These are phyloP conservation scores for Beauveria sp. DNA, from an alignment of 2,329 filamentous ascomycete genomes.

Conservation along the genomic window DNA sequence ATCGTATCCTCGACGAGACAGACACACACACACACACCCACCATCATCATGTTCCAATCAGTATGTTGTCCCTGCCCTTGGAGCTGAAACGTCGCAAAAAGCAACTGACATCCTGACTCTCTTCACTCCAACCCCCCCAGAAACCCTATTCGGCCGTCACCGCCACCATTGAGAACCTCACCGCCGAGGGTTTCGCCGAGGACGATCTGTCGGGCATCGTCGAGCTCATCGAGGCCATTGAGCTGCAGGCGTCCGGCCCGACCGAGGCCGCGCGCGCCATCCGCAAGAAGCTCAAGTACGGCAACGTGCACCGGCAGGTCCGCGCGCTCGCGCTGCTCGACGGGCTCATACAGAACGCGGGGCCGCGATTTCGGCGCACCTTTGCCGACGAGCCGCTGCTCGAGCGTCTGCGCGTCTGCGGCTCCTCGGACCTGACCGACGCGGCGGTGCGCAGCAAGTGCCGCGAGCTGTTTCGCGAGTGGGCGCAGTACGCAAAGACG, in stretches of 20 bases:
- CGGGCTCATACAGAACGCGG: constrained; percentile 89
- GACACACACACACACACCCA: background rate
- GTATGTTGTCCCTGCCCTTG: background rate
- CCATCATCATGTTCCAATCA: constrained; percentile 1
- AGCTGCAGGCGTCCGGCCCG: constrained; percentile 78
- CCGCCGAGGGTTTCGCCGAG: constrained; percentile 80
- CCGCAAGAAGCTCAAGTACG: constrained; percentile 98
- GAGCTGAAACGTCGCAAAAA: no score
- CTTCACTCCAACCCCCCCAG: constrained; percentile 27
- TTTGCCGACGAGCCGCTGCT: constrained; percentile 89
- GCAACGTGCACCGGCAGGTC: constrained; percentile 85
- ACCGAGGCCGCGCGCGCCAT: constrained; percentile 85
- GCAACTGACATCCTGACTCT: background rate
- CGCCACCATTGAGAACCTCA: constrained; percentile 84
- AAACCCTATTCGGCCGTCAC: constrained; percentile 91
- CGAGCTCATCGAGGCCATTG: constrained; percentile 89
- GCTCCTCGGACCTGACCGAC: constrained; percentile 77
- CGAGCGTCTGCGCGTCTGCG: constrained; percentile 82
- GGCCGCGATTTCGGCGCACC: constrained; percentile 72
- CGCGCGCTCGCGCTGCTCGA: constrained; percentile 84
- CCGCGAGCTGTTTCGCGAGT: constrained; percentile 75
- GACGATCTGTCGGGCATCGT: constrained; percentile 89
- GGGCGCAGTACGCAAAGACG: constrained; percentile 78
- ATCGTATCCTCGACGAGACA: no score
- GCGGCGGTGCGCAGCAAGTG: constrained; percentile 82